Conservation (phyloP, 257 asterid genomes). For the Solanum corneliomulleri region DNA sequence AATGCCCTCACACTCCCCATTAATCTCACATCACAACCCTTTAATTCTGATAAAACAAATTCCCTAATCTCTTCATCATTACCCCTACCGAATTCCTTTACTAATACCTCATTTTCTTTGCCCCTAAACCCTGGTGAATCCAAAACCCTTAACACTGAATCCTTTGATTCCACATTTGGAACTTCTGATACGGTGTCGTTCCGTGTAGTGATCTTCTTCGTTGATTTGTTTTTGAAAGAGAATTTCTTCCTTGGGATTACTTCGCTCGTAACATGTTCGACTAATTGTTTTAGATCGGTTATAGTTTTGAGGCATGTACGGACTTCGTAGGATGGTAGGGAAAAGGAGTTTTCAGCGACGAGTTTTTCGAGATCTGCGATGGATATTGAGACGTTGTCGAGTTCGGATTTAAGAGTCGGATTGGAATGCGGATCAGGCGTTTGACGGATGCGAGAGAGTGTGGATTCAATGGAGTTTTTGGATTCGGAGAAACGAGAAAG, state of each 20-base stretch:
- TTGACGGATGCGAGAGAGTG: conserved; percentile 35
- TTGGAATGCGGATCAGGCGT: conserved; percentile 10
- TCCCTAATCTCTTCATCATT: conserved; percentile 40
- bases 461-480: conserved; percentile 53
- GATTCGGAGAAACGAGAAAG: conserved; percentile 55
- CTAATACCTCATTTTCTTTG: conserved; percentile 32
- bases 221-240: conserved; percentile 60
- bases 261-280: conserved; percentile 41
- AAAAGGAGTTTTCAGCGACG: conserved; percentile 62
- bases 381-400: conserved; percentile 35
- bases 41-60: conserved; percentile 52
- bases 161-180: not conserved
- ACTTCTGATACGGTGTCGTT: not conserved
- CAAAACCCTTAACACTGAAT: conserved; percentile 16
- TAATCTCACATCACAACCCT: conserved; percentile 52
- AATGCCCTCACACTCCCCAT: conserved; percentile 69
- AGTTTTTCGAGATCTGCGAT: conserved; percentile 67
- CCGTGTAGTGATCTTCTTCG: conserved; percentile 22
- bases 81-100: conserved; percentile 31
- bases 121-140: conserved; percentile 54
- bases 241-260: conserved; percentile 78
- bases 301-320: conserved; percentile 54
- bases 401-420: conserved; percentile 33
- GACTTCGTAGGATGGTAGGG: conserved; percentile 66
- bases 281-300: conserved; percentile 44